Evolutionary conservation across 352 stramenopile genomes (phyloP), one percentile per base, ranked within the genome.

Genomic region (Thalassiosira mediterranea): DNA sequence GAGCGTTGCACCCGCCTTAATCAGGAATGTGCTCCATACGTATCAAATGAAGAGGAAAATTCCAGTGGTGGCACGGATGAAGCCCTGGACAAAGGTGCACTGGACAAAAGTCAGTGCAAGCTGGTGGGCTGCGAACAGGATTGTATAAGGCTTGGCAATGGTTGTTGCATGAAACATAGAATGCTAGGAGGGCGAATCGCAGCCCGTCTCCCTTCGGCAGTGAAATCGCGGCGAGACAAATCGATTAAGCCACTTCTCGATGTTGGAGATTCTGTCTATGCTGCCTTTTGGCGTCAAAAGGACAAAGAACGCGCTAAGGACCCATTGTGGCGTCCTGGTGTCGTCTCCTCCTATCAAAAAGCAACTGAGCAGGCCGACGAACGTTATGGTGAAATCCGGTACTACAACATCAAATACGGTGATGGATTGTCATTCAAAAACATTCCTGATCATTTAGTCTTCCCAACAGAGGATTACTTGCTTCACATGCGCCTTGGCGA

Each of bases 351-450:
- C 4, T 59, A 28, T 32, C 29, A 56, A 3, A 66, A 56, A 26
- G 40, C 37, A 23, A 31, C 19, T n/a, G 29, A 11, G 0, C 32
- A 37, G 21, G 47, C 44, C 37, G 38, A 51, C 4, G 21, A 32
- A 3, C 34, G 19, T 29, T 73, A 73, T 47, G 64, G 64, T 1
- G 31, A 47, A 8, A 40, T 38, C 10, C 59, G 59, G 26, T 37
- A 32, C 11, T 76, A 76, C 31, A 29, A 60, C 44, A 31, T 76
- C n/a, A n/a, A 44, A 28, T 76, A 62, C 13, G 56, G 67, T 28
- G 66, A 68, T 56, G 66, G 66, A 15, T 53, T 67, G 31, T 17
- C 48, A 21, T 26, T 49, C 7, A 7, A 13, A 5, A n/a, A 68
- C 29, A 47, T 68, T 10, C 51, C 51, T 0, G 66, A 76, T 0